Base-by-base conservation (phyloP, 148 eudicot genomes). In the Rhododendron ferrugineum region DNA sequence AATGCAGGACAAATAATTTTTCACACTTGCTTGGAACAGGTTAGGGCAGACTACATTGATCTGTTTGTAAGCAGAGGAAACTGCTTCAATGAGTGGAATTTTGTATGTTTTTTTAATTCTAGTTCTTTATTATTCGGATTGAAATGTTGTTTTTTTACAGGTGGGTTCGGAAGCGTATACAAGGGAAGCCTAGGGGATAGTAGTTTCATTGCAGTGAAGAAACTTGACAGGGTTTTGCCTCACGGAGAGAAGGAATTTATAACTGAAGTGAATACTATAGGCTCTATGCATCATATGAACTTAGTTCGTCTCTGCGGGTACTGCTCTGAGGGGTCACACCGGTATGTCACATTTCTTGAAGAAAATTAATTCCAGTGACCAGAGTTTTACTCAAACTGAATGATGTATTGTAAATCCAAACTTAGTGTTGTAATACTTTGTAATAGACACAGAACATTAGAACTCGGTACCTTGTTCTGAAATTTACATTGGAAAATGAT, bases 241-340 rank as follows among this genome's bases (percentile, higher is more conserved):
- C 99, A 96, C 83, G 99, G 99, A 58, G 93, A 96, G 89, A 93
- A 89, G 83, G 98, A 95, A 83, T 96, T 96, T 44, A 90, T 96
- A 78, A 95, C 97, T 9, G 99, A 96, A 90, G 99, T 96, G 26
- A 96, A 94, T 87, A 91, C 95, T 5, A 96, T 96, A 34, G 94
- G 99, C 73, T 94, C 98, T 6, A 96, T 96, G 99, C 99, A 96
- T 90, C 99, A 95, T 70, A 93, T 96, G 98, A 96, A 96, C 90
- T 93, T 96, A 89, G 99, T 96, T 84, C 94, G 98, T 6, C 92
- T 96, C 36, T 93, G 96, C 64, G 98, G 99, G 15, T 96, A 96
- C 87, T 96, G 96, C 89, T 95, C 99, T 0, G 98, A 96, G 86
- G 98, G 95, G 7, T 82, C 93, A 78, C 96, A 92, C 10, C 86